These are phyloP conservation scores for Malus sieversii DNA, from an alignment of 306 rosid genomes.

Conservation along the genomic window DNA sequence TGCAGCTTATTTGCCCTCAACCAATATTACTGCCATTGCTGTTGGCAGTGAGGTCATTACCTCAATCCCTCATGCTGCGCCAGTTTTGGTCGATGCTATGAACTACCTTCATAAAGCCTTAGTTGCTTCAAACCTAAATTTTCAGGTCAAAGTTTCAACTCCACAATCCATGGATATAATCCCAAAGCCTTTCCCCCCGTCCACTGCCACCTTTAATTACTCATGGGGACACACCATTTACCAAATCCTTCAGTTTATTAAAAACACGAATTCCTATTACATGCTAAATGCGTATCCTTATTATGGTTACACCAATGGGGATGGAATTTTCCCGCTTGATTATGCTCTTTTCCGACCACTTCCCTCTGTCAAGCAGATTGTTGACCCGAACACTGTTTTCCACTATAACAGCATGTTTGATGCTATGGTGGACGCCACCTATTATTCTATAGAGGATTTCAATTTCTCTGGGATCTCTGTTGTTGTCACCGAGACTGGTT, in stretches of 20 bases:
- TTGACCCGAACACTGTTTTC: conserved; percentile 83
- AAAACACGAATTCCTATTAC: conserved; percentile 66
- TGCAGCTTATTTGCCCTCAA: conserved; percentile 67
- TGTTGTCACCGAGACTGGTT: conserved; percentile 80
- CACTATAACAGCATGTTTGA: conserved; percentile 86
- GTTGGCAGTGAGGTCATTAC: conserved; percentile 91
- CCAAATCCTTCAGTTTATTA: conserved; percentile 68
- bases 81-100: conserved; percentile 78
- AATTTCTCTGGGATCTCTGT: conserved; percentile 62
- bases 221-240: conserved; percentile 63
- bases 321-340: conserved; percentile 78
- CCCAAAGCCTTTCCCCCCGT: conserved; percentile 79
- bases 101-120: conserved; percentile 67
- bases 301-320: conserved; percentile 58
- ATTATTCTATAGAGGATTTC: conserved; percentile 63
- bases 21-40: conserved; percentile 78
- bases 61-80: conserved; percentile 58
- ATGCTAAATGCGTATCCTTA: conserved; percentile 76
- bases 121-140: conserved; percentile 72
- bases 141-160: conserved; percentile 66
- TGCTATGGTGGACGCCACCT: conserved; percentile 90
- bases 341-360: conserved; percentile 77
- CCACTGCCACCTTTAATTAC: conserved; percentile 65
- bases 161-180: conserved; percentile 79
- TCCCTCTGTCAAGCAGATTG: conserved; percentile 85